phyloP scores from a whole-genome alignment of 78 protist species.

The Dictyostelium capitatum region DNA sequence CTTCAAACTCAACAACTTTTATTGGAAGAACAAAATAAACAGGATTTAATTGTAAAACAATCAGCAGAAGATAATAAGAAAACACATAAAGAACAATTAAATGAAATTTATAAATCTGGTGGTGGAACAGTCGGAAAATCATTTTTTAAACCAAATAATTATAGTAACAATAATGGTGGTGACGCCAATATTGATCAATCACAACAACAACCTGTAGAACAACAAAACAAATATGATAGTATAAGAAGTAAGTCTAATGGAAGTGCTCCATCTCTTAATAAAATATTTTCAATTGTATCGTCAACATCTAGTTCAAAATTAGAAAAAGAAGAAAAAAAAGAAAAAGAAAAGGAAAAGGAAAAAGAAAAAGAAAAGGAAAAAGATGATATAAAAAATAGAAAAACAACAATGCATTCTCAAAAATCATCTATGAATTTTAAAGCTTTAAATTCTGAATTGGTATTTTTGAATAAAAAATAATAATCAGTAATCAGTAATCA shows the following conservation, averaged over 20 bases:
- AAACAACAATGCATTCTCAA: background rate
- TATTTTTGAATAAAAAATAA: background rate
- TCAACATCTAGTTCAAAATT: background rate
- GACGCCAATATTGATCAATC: background rate
- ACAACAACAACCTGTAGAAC: background rate
- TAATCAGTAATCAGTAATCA: too few species aligned
- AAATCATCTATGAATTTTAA: slow-evolving; percentile 19
- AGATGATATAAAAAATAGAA: background rate
- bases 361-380: background rate
- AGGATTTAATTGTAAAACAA: background rate
- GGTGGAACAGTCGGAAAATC: slow-evolving; percentile 45
- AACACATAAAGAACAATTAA: background rate
- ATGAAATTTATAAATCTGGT: background rate
- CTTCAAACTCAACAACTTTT: slow-evolving; percentile 35
- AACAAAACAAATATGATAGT: background rate
- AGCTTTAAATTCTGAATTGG: slow-evolving; percentile 38
- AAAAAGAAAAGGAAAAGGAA: slow-evolving; percentile 30
- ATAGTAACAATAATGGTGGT: slow-evolving; percentile 10
- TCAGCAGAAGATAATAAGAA: background rate
- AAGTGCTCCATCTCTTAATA: slow-evolving; percentile 66
- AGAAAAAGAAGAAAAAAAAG: slow-evolving; percentile 32
- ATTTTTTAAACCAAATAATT: background rate
- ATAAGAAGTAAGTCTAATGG: background rate
- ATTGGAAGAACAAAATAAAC: slow-evolving; percentile 2
- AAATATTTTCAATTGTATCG: slow-evolving; percentile 36